Base-by-base conservation (phyloP, 2,329 filamentous ascomycete genomes). In the Alternaria solani region DNA sequence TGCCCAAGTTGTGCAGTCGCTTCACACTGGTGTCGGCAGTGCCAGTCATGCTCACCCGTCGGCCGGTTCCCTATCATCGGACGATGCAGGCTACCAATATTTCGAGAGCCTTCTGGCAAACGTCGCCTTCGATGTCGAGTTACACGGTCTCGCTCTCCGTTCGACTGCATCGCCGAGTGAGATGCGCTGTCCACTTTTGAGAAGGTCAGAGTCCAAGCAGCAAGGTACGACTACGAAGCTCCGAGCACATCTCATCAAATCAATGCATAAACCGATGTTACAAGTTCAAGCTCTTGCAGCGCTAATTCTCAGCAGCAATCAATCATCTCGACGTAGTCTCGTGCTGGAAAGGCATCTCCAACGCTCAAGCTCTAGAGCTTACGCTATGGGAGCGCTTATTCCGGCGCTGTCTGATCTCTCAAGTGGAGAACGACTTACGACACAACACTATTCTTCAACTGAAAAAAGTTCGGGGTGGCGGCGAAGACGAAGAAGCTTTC, bases 301-400 rank as follows among this genome's bases (percentile, higher is more conserved):
- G 51, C 64, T 63, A 36, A 55, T 26, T n/a, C 11, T 16, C 5
- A 51, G 55, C 55, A 48, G 55, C 55, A 5, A 55, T 73, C 48
- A 71, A 65, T 28, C 73, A 78, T 56, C 67, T 79, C 26, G 78
- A 80, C 52, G 61, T 74, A 5, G 61, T 75, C 3, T 70, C 73
- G 7, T 77, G 70, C 44, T 80, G 78, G 78, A 79, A 74, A 57
- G 67, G 70, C 5, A 49, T 79, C 4, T 71, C 71, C 4, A 52
- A 61, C 12, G 20, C 59, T 5, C 73, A 75, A 52, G 73, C 73
- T 28, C 23, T 52, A 9, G 78, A 79, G 55, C 57, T 79, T 42
- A 30, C 51, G 3, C 62, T 68, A 32, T 79, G 76, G 78, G 74
- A 79, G 39, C 59, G 59, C 2, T 47, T 71, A 18, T 68, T 78